Percentiles rank a stretch among this genome's conserved stretches.
phyloP scores from a whole-genome alignment of 805 yeast species.

The Monosporozyma servazzii region DNA sequence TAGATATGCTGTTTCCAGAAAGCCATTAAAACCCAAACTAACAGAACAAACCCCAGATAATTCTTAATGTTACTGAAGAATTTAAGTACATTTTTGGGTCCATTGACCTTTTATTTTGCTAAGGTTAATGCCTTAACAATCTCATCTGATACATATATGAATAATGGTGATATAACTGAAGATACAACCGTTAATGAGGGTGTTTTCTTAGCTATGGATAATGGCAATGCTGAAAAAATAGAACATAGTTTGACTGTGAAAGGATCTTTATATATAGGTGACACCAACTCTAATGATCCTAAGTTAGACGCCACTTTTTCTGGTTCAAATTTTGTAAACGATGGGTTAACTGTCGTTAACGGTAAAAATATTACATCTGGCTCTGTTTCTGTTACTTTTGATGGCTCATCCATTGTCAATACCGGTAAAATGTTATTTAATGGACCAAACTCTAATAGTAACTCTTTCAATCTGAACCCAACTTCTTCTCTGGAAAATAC shows the following conservation, averaged over 20 bases:
- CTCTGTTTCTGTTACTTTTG: constrained; percentile 6
- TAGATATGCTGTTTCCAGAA: not conserved
- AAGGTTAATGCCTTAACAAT: not conserved
- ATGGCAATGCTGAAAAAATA: constrained; percentile 7
- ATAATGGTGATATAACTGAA: not conserved
- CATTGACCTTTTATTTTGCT: not conserved
- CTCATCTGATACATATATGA: not conserved
- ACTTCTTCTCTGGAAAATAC: constrained; percentile 4
- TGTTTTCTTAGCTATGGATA: constrained; percentile 7
- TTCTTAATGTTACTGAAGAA: not conserved
- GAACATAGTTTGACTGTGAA: constrained; percentile 2
- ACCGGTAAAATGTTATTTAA: constrained; percentile 9
- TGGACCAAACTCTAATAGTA: constrained; percentile 3
- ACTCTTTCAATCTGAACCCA: constrained; percentile 6
- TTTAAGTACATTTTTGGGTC: not conserved
- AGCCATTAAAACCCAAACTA: not conserved
- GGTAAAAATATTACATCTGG: constrained; percentile 5
- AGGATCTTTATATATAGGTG: constrained; percentile 11
- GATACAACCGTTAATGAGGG: constrained; percentile 3
- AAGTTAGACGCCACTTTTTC: constrained; percentile 6
- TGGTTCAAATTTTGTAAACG: constrained; percentile 5
- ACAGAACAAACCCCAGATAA: not conserved
- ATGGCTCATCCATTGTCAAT: constrained; percentile 6
- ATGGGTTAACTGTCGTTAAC: constrained; percentile 10
- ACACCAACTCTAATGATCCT: constrained; percentile 1